Conservation (phyloP, 306 rosid species). For the Dalbergia oliveri region DNA sequence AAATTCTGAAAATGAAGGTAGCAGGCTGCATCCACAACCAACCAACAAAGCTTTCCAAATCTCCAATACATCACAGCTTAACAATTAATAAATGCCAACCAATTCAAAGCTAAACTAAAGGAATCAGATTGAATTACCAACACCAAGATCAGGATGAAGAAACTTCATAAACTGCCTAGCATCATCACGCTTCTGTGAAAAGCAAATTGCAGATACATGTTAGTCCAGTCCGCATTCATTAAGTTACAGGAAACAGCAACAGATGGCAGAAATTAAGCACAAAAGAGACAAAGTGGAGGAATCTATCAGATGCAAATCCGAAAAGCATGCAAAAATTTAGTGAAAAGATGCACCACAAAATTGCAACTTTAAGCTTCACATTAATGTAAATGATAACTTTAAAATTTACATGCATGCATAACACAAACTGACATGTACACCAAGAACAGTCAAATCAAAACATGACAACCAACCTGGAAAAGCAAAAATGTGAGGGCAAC, state of each 20-base stretch:
- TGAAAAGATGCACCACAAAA: constrained; percentile 21
- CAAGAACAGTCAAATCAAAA: constrained; percentile 22
- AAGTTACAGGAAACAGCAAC: constrained; percentile 24
- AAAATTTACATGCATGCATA: not conserved
- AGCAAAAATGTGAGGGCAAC: constrained; percentile 96
- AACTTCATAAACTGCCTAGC: constrained; percentile 98
- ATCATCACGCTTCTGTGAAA: constrained; percentile 85
- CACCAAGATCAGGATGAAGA: constrained; percentile 98
- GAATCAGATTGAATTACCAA: constrained; percentile 69
- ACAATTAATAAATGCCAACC: constrained; percentile 31
- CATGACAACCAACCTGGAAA: constrained; percentile 77
- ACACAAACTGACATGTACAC: not conserved
- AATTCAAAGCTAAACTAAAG: constrained; percentile 34
- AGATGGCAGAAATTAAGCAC: constrained; percentile 15
- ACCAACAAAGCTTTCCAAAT: constrained; percentile 13
- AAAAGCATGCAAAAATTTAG: constrained; percentile 3
- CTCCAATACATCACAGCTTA: constrained; percentile 12
- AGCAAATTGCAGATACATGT: constrained; percentile 39
- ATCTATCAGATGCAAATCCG: constrained; percentile 31
- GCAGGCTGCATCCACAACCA: constrained; percentile 1
- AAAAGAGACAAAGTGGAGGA: constrained; percentile 6
- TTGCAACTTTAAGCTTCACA: not conserved
- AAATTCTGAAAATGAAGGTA: constrained; percentile 18
- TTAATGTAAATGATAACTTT: not conserved
- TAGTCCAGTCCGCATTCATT: constrained; percentile 40